Percentiles rank a stretch among this genome's conserved stretches.
phyloP scores from a whole-genome alignment of 352 stramenopile genomes.

The Phytophthora pisi region DNA sequence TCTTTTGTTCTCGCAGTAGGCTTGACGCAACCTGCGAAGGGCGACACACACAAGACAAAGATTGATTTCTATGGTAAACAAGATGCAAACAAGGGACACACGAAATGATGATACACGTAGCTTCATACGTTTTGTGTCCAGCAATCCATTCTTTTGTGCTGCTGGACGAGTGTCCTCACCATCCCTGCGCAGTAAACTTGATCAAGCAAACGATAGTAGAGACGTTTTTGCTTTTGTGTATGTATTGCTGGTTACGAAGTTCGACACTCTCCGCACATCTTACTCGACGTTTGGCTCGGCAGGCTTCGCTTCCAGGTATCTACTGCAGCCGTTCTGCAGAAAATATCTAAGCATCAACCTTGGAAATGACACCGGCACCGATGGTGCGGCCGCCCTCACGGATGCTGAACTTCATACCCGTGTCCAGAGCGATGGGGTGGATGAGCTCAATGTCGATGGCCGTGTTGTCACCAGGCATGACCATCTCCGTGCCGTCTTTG shows the following conservation, averaged over 20 bases:
- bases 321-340: slow-evolving; percentile 28
- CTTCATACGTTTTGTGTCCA: slow-evolving; percentile 12
- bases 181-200: no score
- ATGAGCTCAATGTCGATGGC: slow-evolving; percentile 94
- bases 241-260: slow-evolving; percentile 28
- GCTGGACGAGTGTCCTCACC: no score
- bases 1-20: slow-evolving; percentile 1
- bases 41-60: slow-evolving; percentile 12
- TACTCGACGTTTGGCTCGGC: slow-evolving; percentile 4
- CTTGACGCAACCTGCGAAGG: slow-evolving; percentile 13
- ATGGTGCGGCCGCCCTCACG: slow-evolving; percentile 96
- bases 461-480: slow-evolving; percentile 97
- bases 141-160: no score
- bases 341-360: slow-evolving; percentile 81
- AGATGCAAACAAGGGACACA: slow-evolving; percentile 26
- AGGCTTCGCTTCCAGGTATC: slow-evolving; percentile 18
- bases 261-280: slow-evolving; percentile 13
- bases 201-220: not conserved
- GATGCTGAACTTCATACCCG: slow-evolving; percentile 96
- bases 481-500: slow-evolving; percentile 89
- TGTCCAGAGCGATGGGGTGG: slow-evolving; percentile 89
- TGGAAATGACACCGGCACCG: slow-evolving; percentile 94
- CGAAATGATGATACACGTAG: slow-evolving; percentile 37
- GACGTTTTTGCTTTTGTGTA: slow-evolving; percentile 18
- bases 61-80: slow-evolving; percentile 30